Base-by-base conservation (phyloP, 31 red algal genomes). In the Asparagopsis taxiformis region DNA sequence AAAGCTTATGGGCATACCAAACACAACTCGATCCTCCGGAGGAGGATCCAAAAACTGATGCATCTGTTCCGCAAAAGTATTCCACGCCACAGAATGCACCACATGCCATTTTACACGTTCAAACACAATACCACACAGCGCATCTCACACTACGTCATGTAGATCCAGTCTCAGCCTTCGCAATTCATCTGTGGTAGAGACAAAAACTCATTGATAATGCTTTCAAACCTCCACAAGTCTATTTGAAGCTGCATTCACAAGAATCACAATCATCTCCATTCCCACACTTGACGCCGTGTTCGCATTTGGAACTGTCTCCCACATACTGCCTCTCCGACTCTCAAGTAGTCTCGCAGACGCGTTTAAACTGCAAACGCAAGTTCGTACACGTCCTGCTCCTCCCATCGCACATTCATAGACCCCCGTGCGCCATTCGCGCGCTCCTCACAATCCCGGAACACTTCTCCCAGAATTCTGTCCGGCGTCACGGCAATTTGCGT, bases 301-400 rank as follows among this genome's bases (percentile, higher is more conserved):
- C 30, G 63, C 37, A 25, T 59, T 59, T 31, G 59, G 56, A 55
- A 28, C 35, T 15, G 41, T 68, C 51, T 74, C 80, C 80, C 68
- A 85, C 80, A 85, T 74, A 33, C 68, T 85, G 17, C 75, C 85
- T 1, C 75, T 75, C 1, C 67, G 68, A 20, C 70, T 71, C 29
- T 82, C 87, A 3, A 83, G 49, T 16, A 53, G 60, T 91, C 87
- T 31, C 87, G 68, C 53, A 91, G 55, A 32, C 70, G 75, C 34
- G 68, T 75, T 31, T 91, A 91, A 62, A 76, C 71, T 6, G 70
- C 63, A 6, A 82, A 55, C 1, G 87, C 87, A 34, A 76, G 77
- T 69, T 91, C 87, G 62, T 83, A 91, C 6, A 78, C 87, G 20
- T 91, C 76, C 54, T 84, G 87, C 50, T 91, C 87, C 21, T 91